A percentile compares a stretch with the other conserved stretches of the same genome.
These are phyloP conservation scores for Diaporthe vaccinii DNA, from an alignment of 2,329 filamentous ascomycete genomes.

Conservation along the genomic window DNA sequence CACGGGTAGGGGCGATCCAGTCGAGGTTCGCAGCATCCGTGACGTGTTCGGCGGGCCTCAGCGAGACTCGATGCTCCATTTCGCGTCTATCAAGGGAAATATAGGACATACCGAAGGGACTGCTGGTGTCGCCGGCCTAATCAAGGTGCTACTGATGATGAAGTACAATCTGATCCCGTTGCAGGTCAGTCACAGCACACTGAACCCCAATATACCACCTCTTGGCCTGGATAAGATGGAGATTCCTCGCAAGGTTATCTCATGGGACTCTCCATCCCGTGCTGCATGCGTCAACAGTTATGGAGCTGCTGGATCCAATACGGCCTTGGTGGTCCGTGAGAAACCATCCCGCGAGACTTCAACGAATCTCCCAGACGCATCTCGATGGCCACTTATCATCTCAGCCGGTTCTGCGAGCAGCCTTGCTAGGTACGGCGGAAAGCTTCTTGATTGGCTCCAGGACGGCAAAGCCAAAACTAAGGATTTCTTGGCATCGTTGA, in stretches of 20 bases:
- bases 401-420: background rate
- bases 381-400: too few species aligned
- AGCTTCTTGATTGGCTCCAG: background rate
- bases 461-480: too few species aligned
- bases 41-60: slow-evolving; percentile 45
- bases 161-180: slow-evolving; percentile 47
- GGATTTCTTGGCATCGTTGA: too few species aligned
- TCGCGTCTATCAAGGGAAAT: slow-evolving; percentile 31
- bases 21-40: slow-evolving; percentile 50
- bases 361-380: too few species aligned
- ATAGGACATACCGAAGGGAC: slow-evolving; percentile 24
- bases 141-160: slow-evolving; percentile 52
- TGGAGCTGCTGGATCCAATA: slow-evolving; percentile 47
- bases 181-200: slow-evolving; percentile 51
- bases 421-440: background rate
- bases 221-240: slow-evolving; percentile 46
- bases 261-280: slow-evolving; percentile 44
- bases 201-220: slow-evolving; percentile 19
- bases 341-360: too few species aligned
- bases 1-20: slow-evolving; percentile 56
- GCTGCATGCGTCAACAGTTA: slow-evolving; percentile 53
- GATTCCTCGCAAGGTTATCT: slow-evolving; percentile 39
- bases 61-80: background rate
- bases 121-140: slow-evolving; percentile 41
- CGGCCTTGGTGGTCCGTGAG: background rate